These are phyloP conservation scores for Plectosphaerella sp. DNA, from an alignment of 2,329 filamentous ascomycete species.

Conservation along the genomic window DNA sequence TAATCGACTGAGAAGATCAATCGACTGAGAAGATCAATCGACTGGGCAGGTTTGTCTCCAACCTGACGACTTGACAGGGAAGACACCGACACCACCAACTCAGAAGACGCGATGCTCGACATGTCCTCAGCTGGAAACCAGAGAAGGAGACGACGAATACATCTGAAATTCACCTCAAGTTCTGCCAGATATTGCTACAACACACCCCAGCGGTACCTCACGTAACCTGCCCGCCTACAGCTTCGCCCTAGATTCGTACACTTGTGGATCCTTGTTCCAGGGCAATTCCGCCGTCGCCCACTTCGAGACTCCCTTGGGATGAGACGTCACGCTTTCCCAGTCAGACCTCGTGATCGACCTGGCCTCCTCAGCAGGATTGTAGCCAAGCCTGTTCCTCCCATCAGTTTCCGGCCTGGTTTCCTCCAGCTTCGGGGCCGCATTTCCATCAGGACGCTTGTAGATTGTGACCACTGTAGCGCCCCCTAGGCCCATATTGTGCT, in stretches of 20 bases:
- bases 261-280: background rate
- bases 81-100: too few relatives aligned
- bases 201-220: too few relatives aligned
- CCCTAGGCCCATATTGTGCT: conserved; percentile 23
- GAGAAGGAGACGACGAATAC: too few relatives aligned
- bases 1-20: too few relatives aligned
- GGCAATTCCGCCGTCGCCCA: background rate
- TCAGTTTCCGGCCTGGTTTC: background rate
- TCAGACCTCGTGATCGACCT: background rate
- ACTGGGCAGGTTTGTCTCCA: too few relatives aligned
- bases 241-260: background rate
- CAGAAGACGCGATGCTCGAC: too few relatives aligned
- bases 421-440: background rate
- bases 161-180: too few relatives aligned
- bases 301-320: background rate
- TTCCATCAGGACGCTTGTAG: conserved; percentile 16
- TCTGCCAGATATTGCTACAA: background rate
- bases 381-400: background rate
- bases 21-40: too few relatives aligned
- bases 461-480: conserved; percentile 20
- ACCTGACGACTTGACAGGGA: too few relatives aligned
- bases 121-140: too few relatives aligned
- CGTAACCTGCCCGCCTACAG: background rate
- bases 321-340: background rate
- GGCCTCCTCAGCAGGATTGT: background rate